Evolutionary conservation across 2,329 filamentous ascomycete genomes (phyloP), one percentile per base, ranked within the genome.

Genomic region (Phyllosticta citriasiana): DNA sequence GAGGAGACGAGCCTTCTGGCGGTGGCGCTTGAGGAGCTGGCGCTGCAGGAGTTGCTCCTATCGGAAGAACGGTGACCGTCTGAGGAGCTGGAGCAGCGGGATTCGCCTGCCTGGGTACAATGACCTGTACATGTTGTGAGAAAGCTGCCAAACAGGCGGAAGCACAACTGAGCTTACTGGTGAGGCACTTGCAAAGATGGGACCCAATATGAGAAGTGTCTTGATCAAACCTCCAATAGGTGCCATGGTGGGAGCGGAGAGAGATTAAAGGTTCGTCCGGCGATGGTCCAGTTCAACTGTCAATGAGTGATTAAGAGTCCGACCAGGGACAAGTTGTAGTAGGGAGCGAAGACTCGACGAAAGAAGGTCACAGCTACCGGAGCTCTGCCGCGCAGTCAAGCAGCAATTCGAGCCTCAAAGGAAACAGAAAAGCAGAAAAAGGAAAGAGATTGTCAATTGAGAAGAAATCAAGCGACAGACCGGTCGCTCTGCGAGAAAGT

Each of bases 361-460:
- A 27, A 33, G 33, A 40, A 40, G 2, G 33, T 40, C 33, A 16
- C 57, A 30, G 30, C 30, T 53, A 59, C 57, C 57, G 40, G 52
- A 54, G 57, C 57, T 40, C 33, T 12, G 33, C 33, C 10, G 33
- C 33, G 33, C 33, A 40, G 33, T 40, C 10, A 40, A 40, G 58
- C 58, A 60, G 58, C 53, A 53, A 47, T 55, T 40, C 53, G 58
- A 60, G 58, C 35, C 53, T 60, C 53, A 55, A 63, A 66, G 69
- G 68, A 72, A 71, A 65, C 64, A 66, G 70, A 73, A 57, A 62
- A 62, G 66, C 64, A n/a, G 60, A 26, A 40, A 22, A 57, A 14
- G 55, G 59, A 57, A 57, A 30, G 40, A 57, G 9, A 19, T 12
- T 40, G 33, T 40, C 33, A 40, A 40, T 40, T 40, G 14, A 40